Base-by-base conservation (phyloP, 345 rosid genomes). In the Nasturtium officinale region DNA sequence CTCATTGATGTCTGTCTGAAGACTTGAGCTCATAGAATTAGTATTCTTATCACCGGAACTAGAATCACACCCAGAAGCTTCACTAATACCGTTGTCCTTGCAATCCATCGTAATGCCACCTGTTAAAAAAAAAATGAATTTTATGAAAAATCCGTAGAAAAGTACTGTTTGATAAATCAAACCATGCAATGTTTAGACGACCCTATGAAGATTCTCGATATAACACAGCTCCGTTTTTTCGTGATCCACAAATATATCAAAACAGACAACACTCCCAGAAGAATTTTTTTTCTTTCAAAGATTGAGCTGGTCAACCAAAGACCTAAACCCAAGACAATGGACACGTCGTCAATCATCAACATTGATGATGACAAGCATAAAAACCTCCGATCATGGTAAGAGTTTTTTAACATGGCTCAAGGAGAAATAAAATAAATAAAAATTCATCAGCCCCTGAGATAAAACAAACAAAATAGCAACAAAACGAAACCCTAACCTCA, bases 401-500 rank as follows among this genome's bases (percentile, higher is more conserved):
- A 33, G 29, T 77, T 53, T 38, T n/a, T 55, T n/a, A n/a, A 17
- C 67, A 75, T 25, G 10, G 10, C 42, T 3, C 60, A 48, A 20
- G 12, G 12, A 37, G 23, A 46, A 50, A 28, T 3, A 76, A 37
- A 16, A 26, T 3, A 73, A 13, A 55, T 10, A 8, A 21, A 21
- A 60, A 59, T 48, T 57, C 13, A 9, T 0, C 40, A 61, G 11
- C 30, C 7, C 42, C 18, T n/a, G 61, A 43, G 7, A 3, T 20
- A 13, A 33, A 26, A 15, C 2, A 51, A 25, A 26, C 5, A 16
- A 10, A 76, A 76, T 40, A 58, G 17, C 37, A 35, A 20, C 30
- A 20, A 61, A 37, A 40, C 42, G 72, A 77, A 77, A 71, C 76
- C 80, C 80, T 77, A 77, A 77, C 76, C 76, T 77, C 72, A 65